These are phyloP conservation scores for Aphanomyces stellatus DNA, from an alignment of 352 stramenopile species.

Conservation along the genomic window DNA sequence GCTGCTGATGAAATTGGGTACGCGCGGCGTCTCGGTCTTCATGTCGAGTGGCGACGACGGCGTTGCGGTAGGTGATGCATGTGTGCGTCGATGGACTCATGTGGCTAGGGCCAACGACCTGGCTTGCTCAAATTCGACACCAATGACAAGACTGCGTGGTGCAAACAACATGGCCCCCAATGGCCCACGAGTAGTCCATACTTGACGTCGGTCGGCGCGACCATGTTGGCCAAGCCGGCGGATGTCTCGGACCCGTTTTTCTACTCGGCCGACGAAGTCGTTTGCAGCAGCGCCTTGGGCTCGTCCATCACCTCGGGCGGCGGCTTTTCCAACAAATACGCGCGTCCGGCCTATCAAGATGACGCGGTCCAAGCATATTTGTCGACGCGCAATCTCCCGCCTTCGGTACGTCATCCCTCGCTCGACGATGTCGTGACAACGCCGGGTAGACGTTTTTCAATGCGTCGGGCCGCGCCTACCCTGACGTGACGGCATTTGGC, in stretches of 20 bases:
- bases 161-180: constrained; percentile 52
- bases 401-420: constrained; percentile 22
- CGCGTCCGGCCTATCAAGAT: constrained; percentile 67
- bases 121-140: constrained; percentile 5
- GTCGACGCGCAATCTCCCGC: constrained; percentile 32
- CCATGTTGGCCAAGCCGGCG: constrained; percentile 44
- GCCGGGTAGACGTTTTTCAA: constrained; percentile 38
- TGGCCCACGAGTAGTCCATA: constrained; percentile 82
- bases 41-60: constrained; percentile 84
- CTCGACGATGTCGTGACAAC: not conserved
- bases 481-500: constrained; percentile 79
- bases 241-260: constrained; percentile 28
- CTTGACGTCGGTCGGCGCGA: constrained; percentile 85
- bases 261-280: constrained; percentile 46
- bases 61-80: constrained; percentile 62
- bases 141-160: constrained; percentile 22
- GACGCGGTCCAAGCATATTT: constrained; percentile 59
- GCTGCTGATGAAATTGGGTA: constrained; percentile 83
- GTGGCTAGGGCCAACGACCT: constrained; percentile 29
- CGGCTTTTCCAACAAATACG: constrained; percentile 84
- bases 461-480: constrained; percentile 73
- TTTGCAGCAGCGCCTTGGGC: constrained; percentile 60
- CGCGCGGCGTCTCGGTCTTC: constrained; percentile 80
- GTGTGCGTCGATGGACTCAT: no score
- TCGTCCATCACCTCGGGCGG: constrained; percentile 76